phyloP scores from a whole-genome alignment of 169 alveolate genomes.

The Plasmodium vinckei region DNA sequence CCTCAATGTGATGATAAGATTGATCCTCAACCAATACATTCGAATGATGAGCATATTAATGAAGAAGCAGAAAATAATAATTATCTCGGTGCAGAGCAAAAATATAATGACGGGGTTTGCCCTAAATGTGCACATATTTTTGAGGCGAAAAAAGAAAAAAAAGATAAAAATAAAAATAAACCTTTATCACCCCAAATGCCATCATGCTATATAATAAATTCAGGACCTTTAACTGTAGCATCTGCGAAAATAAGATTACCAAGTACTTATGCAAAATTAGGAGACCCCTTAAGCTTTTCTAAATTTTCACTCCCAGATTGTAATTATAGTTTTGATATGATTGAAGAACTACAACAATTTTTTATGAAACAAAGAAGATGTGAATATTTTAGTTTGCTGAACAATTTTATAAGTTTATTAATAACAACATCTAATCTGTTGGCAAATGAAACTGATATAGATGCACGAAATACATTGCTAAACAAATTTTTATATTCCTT shows the following conservation, averaged over 20 bases:
- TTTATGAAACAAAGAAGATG: constrained; percentile 91
- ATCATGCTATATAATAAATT: constrained; percentile 64
- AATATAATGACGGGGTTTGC: too few species aligned
- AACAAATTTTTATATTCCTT: constrained; percentile 78
- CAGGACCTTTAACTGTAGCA: constrained; percentile 75
- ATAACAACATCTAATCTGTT: constrained; percentile 84
- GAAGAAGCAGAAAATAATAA: too few species aligned
- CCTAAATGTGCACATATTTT: not conserved
- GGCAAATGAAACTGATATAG: constrained; percentile 84
- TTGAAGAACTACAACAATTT: constrained; percentile 87
- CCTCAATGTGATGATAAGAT: too few species aligned
- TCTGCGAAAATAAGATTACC: constrained; percentile 83
- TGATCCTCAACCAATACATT: too few species aligned
- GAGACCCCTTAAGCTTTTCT: constrained; percentile 83
- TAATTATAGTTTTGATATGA: constrained; percentile 77
- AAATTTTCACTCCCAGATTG: constrained; percentile 81
- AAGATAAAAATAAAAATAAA: constrained; percentile 1
- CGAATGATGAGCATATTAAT: too few species aligned
- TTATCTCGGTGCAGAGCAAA: too few species aligned
- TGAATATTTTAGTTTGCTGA: constrained; percentile 89
- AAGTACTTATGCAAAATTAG: constrained; percentile 85
- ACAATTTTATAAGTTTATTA: constrained; percentile 83
- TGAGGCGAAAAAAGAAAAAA: not conserved
- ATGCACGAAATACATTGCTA: constrained; percentile 78
- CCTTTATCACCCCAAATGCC: constrained; percentile 72